Conservation (phyloP, 2,329 filamentous ascomycete genomes). For the Fusarium ramigenum region DNA sequence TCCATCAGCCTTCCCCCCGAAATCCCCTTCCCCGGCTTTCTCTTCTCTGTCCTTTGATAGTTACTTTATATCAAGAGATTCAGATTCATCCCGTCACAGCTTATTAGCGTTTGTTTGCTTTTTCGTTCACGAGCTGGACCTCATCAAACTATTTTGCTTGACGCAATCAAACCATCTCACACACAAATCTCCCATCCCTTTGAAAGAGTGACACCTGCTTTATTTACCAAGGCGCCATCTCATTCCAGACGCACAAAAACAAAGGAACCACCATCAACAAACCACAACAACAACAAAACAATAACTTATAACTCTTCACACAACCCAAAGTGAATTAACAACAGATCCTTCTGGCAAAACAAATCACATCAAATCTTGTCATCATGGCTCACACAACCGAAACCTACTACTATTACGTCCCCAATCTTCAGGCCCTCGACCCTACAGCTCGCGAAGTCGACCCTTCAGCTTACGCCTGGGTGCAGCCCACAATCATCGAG, state of each 20-base stretch:
- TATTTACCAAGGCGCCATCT: conserved; percentile 32
- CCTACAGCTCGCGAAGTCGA: conserved; percentile 49
- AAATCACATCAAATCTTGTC: background rate
- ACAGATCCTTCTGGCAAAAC: background rate
- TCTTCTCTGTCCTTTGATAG: background rate
- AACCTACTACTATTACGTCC: conserved; percentile 48
- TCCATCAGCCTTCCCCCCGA: conserved; percentile 34
- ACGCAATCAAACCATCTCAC: conserved; percentile 26
- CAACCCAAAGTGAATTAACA: conserved; percentile 2
- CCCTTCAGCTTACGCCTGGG: conserved; percentile 54
- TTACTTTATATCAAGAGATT: background rate
- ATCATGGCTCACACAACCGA: conserved; percentile 40
- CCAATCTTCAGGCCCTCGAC: conserved; percentile 47
- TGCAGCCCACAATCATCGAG: conserved; percentile 65
- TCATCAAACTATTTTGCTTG: conserved; percentile 34
- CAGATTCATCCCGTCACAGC: background rate
- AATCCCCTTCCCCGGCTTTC: conserved; percentile 23
- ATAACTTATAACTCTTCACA: conserved; percentile 8
- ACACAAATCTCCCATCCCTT: background rate
- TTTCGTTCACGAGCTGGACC: conserved; percentile 29
- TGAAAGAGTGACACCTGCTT: conserved; percentile 21
- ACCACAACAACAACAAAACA: conserved; percentile 3
- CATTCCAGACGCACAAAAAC: conserved; percentile 25
- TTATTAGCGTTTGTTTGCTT: conserved; percentile 4
- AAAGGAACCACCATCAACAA: conserved; percentile 9